Evolutionary conservation across 1,139 yeast species (phyloP).

Genomic region (Geotrichum candidum): DNA sequence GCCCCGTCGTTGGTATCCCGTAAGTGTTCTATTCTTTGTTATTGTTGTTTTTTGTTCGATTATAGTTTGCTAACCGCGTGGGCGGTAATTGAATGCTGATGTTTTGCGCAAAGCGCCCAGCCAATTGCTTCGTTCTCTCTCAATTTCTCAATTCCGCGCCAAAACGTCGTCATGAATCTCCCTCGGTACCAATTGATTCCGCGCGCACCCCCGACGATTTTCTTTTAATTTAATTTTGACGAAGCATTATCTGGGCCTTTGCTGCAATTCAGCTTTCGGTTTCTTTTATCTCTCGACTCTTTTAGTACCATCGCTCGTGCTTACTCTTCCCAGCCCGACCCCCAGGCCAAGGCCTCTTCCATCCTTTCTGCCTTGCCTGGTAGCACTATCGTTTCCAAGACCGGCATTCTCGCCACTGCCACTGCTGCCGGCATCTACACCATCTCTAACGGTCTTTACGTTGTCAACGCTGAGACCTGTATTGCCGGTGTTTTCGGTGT

Average conservation of each 20-base stretch:
- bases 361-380: constrained; percentile 93
- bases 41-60: background rate
- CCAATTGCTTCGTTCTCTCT: background rate
- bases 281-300: constrained; percentile 7
- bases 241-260: background rate
- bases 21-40: constrained; percentile 15
- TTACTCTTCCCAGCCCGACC: constrained; percentile 51
- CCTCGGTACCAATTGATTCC: background rate
- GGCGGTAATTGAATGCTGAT: background rate
- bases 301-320: constrained; percentile 22
- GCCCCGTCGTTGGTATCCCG: constrained; percentile 24
- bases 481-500: constrained; percentile 75
- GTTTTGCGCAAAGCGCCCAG: background rate
- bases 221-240: background rate
- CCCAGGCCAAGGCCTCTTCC: constrained; percentile 85
- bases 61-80: background rate
- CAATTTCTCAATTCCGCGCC: background rate
- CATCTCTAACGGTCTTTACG: constrained; percentile 85
- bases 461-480: constrained; percentile 90
- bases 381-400: constrained; percentile 78
- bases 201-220: background rate
- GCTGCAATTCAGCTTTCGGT: background rate
- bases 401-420: constrained; percentile 90
- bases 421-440: constrained; percentile 94
- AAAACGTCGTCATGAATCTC: background rate